phyloP scores from a whole-genome alignment of 2,329 filamentous ascomycete species.

The Pseudomassariella vexata region DNA sequence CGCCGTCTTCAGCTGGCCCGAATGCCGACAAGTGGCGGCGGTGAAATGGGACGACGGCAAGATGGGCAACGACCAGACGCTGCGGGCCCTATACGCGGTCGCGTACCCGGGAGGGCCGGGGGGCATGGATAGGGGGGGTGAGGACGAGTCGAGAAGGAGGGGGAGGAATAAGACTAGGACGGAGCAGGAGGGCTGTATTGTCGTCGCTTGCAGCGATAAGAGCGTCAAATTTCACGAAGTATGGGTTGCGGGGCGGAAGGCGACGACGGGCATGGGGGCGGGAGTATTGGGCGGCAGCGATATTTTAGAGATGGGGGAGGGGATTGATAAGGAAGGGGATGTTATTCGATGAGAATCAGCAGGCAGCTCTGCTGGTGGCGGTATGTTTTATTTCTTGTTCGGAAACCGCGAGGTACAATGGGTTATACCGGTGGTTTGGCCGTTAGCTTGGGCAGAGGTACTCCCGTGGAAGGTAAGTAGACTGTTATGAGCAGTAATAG shows the following conservation, averaged over 20 bases:
- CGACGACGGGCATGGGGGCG: constrained; percentile 40
- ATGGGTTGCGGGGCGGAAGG: constrained; percentile 61
- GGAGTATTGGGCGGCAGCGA: constrained; percentile 74
- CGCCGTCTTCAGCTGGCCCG: constrained; percentile 91
- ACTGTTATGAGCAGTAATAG: too few relatives aligned
- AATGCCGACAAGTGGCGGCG: constrained; percentile 76
- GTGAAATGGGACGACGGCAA: constrained; percentile 79
- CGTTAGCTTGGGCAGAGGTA: too few relatives aligned
- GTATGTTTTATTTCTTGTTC: too few relatives aligned
- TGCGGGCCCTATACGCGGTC: constrained; percentile 83
- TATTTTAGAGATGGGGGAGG: constrained; percentile 77
- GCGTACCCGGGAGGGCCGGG: constrained; percentile 59
- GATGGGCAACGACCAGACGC: too few relatives aligned
- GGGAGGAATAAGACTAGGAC: constrained; percentile 40
- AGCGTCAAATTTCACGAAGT: constrained; percentile 95
- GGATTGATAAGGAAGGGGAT: constrained; percentile 68
- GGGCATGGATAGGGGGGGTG: constrained; percentile 33
- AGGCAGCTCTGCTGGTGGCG: too few relatives aligned
- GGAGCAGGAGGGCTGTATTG: constrained; percentile 72
- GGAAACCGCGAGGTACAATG: too few relatives aligned
- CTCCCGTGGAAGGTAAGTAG: too few relatives aligned
- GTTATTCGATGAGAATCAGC: constrained; percentile 57
- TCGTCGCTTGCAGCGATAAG: constrained; percentile 86
- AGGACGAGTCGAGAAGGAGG: constrained; percentile 26
- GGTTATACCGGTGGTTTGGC: too few relatives aligned